phyloP scores from a whole-genome alignment of 306 rosid genomes.

The Arachis stenosperma region DNA sequence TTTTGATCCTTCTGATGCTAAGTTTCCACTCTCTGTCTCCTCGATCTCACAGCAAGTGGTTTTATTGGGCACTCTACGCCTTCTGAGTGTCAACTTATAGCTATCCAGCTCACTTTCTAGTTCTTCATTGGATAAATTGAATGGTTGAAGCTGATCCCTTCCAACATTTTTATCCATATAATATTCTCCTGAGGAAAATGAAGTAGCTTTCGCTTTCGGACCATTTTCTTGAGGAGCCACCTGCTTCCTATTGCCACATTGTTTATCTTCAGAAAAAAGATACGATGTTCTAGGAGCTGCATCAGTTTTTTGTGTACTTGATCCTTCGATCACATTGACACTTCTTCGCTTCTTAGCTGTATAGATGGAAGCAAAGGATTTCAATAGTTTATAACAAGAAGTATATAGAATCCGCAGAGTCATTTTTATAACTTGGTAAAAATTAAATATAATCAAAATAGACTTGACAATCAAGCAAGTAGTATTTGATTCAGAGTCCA shows the following conservation, averaged over 20 bases:
- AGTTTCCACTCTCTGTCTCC: conserved; percentile 40
- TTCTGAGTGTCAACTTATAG: conserved; percentile 44
- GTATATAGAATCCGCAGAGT: conserved; percentile 2
- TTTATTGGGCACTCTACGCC: conserved; percentile 53
- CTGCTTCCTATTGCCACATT: conserved; percentile 31
- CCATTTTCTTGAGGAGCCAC: conserved; percentile 21
- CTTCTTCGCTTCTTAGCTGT: conserved; percentile 65
- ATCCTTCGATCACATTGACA: conserved; percentile 36
- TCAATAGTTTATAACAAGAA: conserved; percentile 24
- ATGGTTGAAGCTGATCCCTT: conserved; percentile 44
- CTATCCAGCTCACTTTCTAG: conserved; percentile 43
- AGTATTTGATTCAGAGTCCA: conserved; percentile 7
- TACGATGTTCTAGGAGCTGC: conserved; percentile 43
- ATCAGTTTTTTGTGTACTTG: conserved; percentile 45
- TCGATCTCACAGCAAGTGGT: conserved; percentile 49
- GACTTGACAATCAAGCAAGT: conserved; percentile 10
- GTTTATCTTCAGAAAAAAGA: conserved; percentile 41
- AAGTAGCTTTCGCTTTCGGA: conserved; percentile 37
- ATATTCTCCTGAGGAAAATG: conserved; percentile 53
- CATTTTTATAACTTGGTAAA: conserved; percentile 16
- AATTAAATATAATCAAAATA: conserved; percentile 20
- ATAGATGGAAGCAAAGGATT: conserved; percentile 36
- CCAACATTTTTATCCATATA: conserved; percentile 38
- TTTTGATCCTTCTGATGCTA: conserved; percentile 36
- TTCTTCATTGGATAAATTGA: conserved; percentile 49